These are phyloP conservation scores for Metarhizium robertsii DNA, from an alignment of 2,329 filamentous ascomycete genomes.

Conservation along the genomic window DNA sequence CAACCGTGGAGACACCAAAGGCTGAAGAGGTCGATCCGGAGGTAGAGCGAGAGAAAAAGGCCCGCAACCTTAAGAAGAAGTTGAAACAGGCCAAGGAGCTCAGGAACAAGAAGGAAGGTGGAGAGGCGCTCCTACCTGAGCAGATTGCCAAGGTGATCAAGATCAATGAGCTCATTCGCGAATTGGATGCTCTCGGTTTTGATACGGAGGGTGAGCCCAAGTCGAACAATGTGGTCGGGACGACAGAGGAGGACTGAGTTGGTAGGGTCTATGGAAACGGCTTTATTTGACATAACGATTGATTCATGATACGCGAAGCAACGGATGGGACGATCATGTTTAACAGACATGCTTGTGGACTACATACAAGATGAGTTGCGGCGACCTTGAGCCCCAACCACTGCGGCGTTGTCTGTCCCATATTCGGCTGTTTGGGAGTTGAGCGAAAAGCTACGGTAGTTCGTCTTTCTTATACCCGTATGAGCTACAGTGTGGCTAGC, in stretches of 20 bases:
- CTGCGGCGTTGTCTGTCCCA: not conserved
- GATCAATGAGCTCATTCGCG: slow-evolving; percentile 85
- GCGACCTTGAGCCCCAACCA: not conserved
- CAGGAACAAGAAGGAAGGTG: slow-evolving; percentile 81
- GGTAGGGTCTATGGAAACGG: not conserved
- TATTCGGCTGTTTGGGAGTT: not conserved
- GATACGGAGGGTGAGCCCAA: slow-evolving; percentile 63
- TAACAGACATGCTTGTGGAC: not conserved
- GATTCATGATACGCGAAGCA: not conserved
- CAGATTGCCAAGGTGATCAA: slow-evolving; percentile 97
- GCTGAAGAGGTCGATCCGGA: slow-evolving; percentile 52
- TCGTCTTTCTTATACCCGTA: not conserved
- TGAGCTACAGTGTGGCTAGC: not conserved
- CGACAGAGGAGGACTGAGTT: not conserved
- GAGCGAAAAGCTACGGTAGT: not conserved
- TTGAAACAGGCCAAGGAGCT: slow-evolving; percentile 87
- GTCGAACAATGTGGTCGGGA: slow-evolving; percentile 8
- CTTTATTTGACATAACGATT: not conserved
- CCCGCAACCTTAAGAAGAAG: slow-evolving; percentile 86
- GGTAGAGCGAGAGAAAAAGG: slow-evolving; percentile 84
- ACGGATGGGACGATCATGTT: not conserved
- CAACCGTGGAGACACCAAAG: slow-evolving; percentile 13
- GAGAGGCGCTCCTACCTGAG: slow-evolving; percentile 76
- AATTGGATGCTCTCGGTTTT: slow-evolving; percentile 78
- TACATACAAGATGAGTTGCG: not conserved